phyloP scores from a whole-genome alignment of 2,329 filamentous ascomycete species.

The Parafenestella ontariensis region DNA sequence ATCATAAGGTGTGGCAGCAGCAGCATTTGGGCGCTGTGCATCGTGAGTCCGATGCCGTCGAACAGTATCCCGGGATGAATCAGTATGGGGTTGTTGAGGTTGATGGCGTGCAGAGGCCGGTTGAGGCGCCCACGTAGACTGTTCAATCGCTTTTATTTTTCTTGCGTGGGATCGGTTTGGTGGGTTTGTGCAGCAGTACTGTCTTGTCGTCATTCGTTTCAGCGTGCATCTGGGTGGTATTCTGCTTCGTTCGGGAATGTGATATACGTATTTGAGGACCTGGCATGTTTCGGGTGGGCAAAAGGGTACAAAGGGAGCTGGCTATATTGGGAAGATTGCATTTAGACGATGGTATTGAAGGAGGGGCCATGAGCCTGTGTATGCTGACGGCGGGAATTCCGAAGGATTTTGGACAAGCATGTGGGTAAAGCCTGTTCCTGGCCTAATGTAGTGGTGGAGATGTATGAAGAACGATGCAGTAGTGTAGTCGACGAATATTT shows the following conservation, averaged over 20 bases:
- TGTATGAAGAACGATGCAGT: too few relatives aligned
- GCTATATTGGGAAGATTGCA: not conserved
- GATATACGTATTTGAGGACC: too few relatives aligned
- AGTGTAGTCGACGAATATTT: too few relatives aligned
- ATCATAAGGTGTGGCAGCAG: conserved; percentile 11
- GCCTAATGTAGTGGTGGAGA: not conserved
- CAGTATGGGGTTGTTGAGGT: conserved; percentile 16
- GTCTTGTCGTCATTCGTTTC: not conserved
- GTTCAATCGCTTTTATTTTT: not conserved
- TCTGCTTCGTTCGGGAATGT: not conserved
- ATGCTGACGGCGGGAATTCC: not conserved
- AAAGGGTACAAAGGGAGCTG: not conserved
- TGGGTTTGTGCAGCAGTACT: not conserved
- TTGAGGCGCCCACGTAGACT: conserved; percentile 12
- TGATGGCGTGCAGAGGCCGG: conserved; percentile 13
- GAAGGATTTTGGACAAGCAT: not conserved
- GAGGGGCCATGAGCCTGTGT: not conserved
- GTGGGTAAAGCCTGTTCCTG: not conserved
- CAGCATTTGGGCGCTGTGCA: not conserved
- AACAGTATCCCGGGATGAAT: conserved; percentile 12
- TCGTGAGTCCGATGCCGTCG: not conserved
- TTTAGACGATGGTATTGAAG: not conserved
- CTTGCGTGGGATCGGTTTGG: not conserved
- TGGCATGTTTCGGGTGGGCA: too few relatives aligned
- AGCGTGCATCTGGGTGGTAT: not conserved